phyloP scores from a whole-genome alignment of 129 eudicot species.

The Flaveria sonorensis region DNA sequence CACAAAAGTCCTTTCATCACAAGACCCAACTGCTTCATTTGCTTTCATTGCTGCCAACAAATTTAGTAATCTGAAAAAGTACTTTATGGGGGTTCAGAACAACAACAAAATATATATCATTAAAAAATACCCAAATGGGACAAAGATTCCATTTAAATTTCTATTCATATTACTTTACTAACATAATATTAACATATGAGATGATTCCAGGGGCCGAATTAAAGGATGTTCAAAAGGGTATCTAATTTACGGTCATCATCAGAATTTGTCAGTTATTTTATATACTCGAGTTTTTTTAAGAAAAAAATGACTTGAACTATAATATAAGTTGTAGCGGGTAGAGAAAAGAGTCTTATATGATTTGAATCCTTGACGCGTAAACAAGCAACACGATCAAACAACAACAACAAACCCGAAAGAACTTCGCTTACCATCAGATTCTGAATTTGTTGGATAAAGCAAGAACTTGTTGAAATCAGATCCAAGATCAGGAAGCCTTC shows the following conservation, averaged over 20 bases:
- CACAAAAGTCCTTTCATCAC: conserved; percentile 55
- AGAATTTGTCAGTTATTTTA: too few species aligned
- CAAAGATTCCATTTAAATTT: too few species aligned
- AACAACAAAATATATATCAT: neutral
- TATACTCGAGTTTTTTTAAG: too few species aligned
- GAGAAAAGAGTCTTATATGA: too few species aligned
- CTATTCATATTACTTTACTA: too few species aligned
- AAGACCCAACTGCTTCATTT: conserved; percentile 43
- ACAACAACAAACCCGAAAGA: neutral
- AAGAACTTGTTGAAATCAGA: conserved; percentile 40
- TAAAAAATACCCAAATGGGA: neutral
- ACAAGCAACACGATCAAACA: neutral
- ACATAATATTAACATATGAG: too few species aligned
- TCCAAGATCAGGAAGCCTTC: conserved; percentile 62
- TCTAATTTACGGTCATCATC: too few species aligned
- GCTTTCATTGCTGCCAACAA: conserved; percentile 48
- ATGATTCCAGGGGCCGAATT: too few species aligned
- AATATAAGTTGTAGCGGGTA: too few species aligned
- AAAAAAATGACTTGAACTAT: too few species aligned
- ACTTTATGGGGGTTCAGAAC: neutral
- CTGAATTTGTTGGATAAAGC: conserved; percentile 54
- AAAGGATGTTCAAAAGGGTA: too few species aligned
- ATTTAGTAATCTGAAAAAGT: neutral
- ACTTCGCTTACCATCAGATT: conserved; percentile 45
- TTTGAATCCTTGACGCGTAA: neutral